phyloP scores from a whole-genome alignment of 495 filamentous ascomycete genomes.

The Tetracladium marchalianum region DNA sequence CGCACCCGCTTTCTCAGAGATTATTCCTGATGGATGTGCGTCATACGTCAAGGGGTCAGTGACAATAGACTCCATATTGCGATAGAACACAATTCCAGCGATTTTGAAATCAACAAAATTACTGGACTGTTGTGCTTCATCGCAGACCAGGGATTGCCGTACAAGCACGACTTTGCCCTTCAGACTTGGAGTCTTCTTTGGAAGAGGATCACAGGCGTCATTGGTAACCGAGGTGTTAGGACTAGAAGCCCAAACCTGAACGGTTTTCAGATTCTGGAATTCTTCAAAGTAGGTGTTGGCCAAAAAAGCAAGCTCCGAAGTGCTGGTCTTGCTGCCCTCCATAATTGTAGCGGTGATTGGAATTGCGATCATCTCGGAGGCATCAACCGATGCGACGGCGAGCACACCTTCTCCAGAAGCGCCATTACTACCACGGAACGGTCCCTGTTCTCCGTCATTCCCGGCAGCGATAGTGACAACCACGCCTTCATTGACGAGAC shows the following conservation, averaged over 20 bases:
- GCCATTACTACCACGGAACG: constrained; percentile 22
- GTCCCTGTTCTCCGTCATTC: constrained; percentile 28
- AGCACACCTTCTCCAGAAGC: constrained; percentile 21
- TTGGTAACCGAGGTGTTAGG: constrained; percentile 23
- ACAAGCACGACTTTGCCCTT: constrained; percentile 29
- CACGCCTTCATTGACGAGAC: constrained; percentile 28
- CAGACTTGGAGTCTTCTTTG: constrained; percentile 27
- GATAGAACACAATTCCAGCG: constrained; percentile 29
- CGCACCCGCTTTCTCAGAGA: constrained; percentile 23
- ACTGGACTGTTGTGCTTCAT: constrained; percentile 15
- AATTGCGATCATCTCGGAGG: constrained; percentile 13
- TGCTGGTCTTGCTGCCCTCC: constrained; percentile 11
- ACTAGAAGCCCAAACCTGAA: constrained; percentile 24
- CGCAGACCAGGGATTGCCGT: constrained; percentile 23
- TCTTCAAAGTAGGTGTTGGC: constrained; percentile 4
- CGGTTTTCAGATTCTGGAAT: constrained; percentile 14
- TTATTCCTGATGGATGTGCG: constrained; percentile 18
- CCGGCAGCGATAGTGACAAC: constrained; percentile 30
- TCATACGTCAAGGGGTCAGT: neutral
- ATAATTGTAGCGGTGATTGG: constrained; percentile 14
- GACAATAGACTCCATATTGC: constrained; percentile 15
- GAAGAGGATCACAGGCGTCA: constrained; percentile 23
- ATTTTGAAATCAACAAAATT: constrained; percentile 22
- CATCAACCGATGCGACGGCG: constrained; percentile 14
- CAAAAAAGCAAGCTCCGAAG: constrained; percentile 19